Evolutionary conservation across 108 stramenopile genomes (phyloP), one percentile per base, ranked within the genome.

Genomic region (Nitzschia palea): DNA sequence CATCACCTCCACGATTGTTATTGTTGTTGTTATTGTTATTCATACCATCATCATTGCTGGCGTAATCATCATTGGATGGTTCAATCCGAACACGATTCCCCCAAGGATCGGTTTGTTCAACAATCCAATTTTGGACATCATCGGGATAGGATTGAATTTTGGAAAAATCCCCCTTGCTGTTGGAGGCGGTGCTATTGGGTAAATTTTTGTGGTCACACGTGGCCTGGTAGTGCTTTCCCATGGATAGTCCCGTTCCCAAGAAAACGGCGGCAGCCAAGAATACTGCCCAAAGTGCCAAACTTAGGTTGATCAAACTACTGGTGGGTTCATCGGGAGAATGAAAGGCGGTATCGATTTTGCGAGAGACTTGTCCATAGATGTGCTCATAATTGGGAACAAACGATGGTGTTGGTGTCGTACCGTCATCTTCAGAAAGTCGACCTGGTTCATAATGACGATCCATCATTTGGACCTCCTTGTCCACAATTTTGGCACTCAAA

Each of bases 371-470:
- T 18, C 60, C 60, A 28, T 43, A 61, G 17, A 61, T 17, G 8
- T 61, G 36, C n/a, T 61, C 60, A 18, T 61, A 56, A 22, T 56
- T 30, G 29, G 55, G 55, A 18, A 34, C n/a, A 30, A 56, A 56
- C 27, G 28, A 17, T 9, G 55, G 6, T 12, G 51, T 34, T 25
- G 23, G 14, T 5, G n/a, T 34, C 1, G 1, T 2, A 25, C 15
- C 31, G 6, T 43, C 25, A 15, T 44, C 40, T 43, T 61, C 60
- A 4, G 60, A 44, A 20, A 44, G 25, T 15, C 42, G 18, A 9
- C 60, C 60, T 61, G 42, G 60, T 61, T 61, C 40, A 25, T 61
- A 61, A 33, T 61, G 60, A 44, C 23, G 36, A 43, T 61, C 60
- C 8, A 61, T 26, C 22, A n/a, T 12, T 44, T 43, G 60, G 30